Evolutionary conservation across 1,139 yeast species (phyloP).

Genomic region (Debaryomycetaceae sp.): DNA sequence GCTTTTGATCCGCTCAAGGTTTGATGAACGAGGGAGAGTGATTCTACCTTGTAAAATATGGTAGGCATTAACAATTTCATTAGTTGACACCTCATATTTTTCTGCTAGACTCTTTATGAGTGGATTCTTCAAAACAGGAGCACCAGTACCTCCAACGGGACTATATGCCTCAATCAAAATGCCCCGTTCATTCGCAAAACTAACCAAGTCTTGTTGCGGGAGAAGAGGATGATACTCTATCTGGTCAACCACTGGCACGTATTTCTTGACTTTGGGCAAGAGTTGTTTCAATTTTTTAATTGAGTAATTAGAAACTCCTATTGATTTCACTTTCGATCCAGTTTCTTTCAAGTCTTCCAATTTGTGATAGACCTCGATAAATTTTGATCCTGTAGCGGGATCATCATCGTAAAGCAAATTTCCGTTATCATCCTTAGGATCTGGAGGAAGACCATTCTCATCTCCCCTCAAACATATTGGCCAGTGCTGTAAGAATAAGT

Average conservation of each 20-base stretch:
- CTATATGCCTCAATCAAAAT: constrained; percentile 31
- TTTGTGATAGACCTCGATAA: constrained; percentile 44
- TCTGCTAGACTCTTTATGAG: constrained; percentile 27
- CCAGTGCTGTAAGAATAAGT: constrained; percentile 61
- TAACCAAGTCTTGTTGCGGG: constrained; percentile 34
- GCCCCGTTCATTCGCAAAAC: constrained; percentile 20
- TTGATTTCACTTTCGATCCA: constrained; percentile 26
- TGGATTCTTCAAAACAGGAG: constrained; percentile 33
- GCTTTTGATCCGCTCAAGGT: constrained; percentile 32
- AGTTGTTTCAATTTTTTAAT: constrained; percentile 23
- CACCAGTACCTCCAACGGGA: constrained; percentile 36
- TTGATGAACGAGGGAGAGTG: constrained; percentile 35
- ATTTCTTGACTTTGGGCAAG: constrained; percentile 23
- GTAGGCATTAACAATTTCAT: constrained; percentile 37
- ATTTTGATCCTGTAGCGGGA: constrained; percentile 35
- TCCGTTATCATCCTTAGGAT: constrained; percentile 39
- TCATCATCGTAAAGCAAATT: constrained; percentile 39
- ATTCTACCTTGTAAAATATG: constrained; percentile 34
- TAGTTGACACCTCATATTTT: constrained; percentile 28
- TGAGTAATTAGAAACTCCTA: constrained; percentile 35
- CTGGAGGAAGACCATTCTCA: constrained; percentile 33
- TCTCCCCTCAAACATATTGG: constrained; percentile 43
- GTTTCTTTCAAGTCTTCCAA: constrained; percentile 40
- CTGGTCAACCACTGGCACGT: constrained; percentile 32
- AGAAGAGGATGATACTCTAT: constrained; percentile 38